These are phyloP conservation scores for Aspergillus baeticus DNA, from an alignment of 495 filamentous ascomycete species.

Conservation along the genomic window DNA sequence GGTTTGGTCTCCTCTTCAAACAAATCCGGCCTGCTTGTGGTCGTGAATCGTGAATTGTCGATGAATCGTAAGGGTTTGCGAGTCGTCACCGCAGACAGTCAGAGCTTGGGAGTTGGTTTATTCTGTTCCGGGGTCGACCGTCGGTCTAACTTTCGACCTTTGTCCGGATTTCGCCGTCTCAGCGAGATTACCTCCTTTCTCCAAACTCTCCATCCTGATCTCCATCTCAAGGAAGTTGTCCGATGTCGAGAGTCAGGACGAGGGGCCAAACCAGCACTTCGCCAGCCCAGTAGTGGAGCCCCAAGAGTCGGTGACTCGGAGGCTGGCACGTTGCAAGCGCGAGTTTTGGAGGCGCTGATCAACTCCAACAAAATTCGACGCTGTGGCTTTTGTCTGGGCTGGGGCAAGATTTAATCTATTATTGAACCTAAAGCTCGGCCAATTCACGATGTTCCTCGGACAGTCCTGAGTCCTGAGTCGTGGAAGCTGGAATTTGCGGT, in stretches of 20 bases:
- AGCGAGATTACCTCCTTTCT: background rate
- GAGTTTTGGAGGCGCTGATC: background rate
- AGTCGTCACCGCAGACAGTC: background rate
- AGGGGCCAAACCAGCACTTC: background rate
- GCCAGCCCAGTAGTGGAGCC: background rate
- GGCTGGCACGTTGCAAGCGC: constrained; percentile 1
- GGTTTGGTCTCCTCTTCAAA: constrained; percentile 4
- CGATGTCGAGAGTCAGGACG: background rate
- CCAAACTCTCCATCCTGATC: background rate
- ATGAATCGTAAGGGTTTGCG: too few relatives aligned
- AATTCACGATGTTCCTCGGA: background rate
- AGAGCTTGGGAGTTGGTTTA: background rate
- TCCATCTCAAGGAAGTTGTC: background rate
- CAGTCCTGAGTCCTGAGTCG: background rate
- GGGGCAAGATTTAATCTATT: background rate
- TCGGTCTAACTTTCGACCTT: background rate
- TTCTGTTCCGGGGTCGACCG: background rate
- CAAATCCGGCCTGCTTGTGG: too few relatives aligned
- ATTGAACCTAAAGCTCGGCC: constrained; percentile 3
- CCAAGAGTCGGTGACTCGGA: background rate
- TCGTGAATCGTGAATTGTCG: too few relatives aligned
- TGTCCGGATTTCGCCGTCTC: constrained; percentile 4
- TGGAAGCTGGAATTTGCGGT: background rate
- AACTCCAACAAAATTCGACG: constrained; percentile 5
- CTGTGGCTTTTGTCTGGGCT: background rate